Evolutionary conservation across 2,329 filamentous ascomycete genomes (phyloP).

Genomic region (Epichloe scottii): DNA sequence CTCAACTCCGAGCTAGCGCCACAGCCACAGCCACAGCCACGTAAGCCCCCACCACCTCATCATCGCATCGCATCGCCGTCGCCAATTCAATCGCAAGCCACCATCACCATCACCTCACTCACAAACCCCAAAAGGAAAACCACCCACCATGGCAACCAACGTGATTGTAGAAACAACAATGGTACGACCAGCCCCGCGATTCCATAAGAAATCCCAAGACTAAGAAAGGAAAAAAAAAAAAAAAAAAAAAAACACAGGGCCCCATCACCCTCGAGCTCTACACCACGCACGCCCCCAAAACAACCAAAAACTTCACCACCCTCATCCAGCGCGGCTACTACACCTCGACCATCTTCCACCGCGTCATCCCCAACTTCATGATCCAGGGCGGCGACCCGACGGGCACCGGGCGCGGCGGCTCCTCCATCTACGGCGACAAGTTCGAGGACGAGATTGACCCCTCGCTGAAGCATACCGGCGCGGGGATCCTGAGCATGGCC

Average conservation of each 20-base stretch:
- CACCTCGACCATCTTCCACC: conserved; percentile 75
- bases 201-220: no score
- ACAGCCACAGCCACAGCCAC: neutral
- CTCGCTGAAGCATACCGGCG: conserved; percentile 77
- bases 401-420: conserved; percentile 79
- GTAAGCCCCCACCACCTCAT: no score
- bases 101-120: neutral
- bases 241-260: conserved; percentile 41
- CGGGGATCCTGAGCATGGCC: conserved; percentile 91
- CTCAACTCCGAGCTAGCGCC: neutral
- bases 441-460: conserved; percentile 85
- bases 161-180: conserved; percentile 76
- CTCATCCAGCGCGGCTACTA: conserved; percentile 80
- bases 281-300: conserved; percentile 74
- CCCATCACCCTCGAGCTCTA: conserved; percentile 82
- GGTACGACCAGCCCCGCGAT: conserved; percentile 34
- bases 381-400: conserved; percentile 90
- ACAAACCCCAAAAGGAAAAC: neutral
- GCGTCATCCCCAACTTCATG: conserved; percentile 95
- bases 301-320: conserved; percentile 76
- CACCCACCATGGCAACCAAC: conserved; percentile 54
- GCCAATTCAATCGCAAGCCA: neutral
- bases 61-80: no score
- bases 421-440: conserved; percentile 82
- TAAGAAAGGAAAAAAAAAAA: no score